Conservation (phyloP, 2,329 filamentous ascomycete species). For the Leptodontidium sp. region DNA sequence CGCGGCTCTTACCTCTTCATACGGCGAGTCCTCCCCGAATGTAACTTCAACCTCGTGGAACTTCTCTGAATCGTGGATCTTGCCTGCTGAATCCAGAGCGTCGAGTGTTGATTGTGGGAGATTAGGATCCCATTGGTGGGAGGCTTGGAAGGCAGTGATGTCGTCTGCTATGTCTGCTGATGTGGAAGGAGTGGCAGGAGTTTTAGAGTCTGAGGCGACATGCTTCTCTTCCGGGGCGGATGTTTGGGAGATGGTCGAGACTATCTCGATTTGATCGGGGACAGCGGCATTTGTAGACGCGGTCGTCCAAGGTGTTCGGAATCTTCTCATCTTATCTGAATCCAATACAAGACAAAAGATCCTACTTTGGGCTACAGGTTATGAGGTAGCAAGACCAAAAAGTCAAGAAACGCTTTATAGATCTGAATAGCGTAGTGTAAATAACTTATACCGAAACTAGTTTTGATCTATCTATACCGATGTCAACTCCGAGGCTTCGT, state of each 20-base stretch:
- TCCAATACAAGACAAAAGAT: neutral
- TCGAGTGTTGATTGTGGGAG: conserved; percentile 37
- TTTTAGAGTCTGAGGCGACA: neutral
- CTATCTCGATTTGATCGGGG: neutral
- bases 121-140: conserved; percentile 41
- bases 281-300: neutral
- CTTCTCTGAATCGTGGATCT: conserved; percentile 44
- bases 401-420: neutral
- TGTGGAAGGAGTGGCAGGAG: neutral
- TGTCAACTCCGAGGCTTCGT: neutral
- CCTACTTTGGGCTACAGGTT: too few species aligned
- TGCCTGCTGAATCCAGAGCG: conserved; percentile 31
- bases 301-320: neutral
- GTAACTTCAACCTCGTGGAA: conserved; percentile 49
- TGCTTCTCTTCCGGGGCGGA: conserved; percentile 1
- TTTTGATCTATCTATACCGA: too few species aligned
- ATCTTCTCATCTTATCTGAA: neutral
- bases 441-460: too few species aligned
- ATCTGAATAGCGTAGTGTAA: neutral
- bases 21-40: conserved; percentile 66
- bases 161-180: conserved; percentile 19
- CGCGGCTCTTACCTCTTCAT: conserved; percentile 65
- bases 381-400: neutral
- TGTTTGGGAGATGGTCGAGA: conserved; percentile 4
- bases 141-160: conserved; percentile 34